These are phyloP conservation scores for Pseudonectria buxi DNA, from an alignment of 2,329 filamentous ascomycete genomes.

Conservation along the genomic window DNA sequence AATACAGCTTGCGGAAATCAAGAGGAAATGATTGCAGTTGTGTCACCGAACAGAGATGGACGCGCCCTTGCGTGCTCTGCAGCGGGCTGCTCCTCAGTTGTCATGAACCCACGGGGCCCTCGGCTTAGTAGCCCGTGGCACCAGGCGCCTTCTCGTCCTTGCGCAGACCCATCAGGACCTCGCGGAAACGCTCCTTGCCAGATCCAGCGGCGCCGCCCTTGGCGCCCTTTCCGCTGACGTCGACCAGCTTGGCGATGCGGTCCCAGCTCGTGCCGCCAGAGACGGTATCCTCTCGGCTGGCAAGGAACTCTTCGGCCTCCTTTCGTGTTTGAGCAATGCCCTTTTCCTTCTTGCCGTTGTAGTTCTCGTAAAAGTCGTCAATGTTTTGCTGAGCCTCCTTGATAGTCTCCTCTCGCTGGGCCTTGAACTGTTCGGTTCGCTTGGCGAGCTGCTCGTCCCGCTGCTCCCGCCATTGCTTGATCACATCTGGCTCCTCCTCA, in stretches of 20 bases:
- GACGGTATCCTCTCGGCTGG: conserved; percentile 82
- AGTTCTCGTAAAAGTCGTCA: conserved; percentile 99
- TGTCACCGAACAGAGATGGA: conserved; percentile 1
- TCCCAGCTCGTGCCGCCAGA: conserved; percentile 98
- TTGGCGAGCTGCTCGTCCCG: conserved; percentile 77
- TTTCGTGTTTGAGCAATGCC: conserved; percentile 77
- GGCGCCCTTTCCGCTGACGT: conserved; percentile 86
- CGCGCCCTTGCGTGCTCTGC: conserved; percentile 11
- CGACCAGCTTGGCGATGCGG: conserved; percentile 94
- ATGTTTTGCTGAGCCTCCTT: conserved; percentile 89
- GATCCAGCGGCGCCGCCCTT: conserved; percentile 83
- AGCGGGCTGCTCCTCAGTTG: conserved; percentile 11
- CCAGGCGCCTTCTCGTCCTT: conserved; percentile 86
- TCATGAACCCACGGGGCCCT: conserved; percentile 1
- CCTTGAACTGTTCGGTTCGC: conserved; percentile 74
- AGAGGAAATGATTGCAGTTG: conserved; percentile 9
- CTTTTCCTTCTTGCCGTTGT: conserved; percentile 98
- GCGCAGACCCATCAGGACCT: conserved; percentile 76
- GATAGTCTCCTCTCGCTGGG: conserved; percentile 78
- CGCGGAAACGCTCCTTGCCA: conserved; percentile 93
- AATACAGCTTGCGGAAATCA: conserved; percentile 21
- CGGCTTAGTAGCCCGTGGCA: conserved; percentile 51
- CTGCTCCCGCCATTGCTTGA: conserved; percentile 87
- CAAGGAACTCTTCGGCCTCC: conserved; percentile 90
- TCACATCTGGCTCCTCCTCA: conserved; percentile 82